These are phyloP conservation scores for Boletus hoseneyae DNA, from an alignment of 1,284 basidiomycete species.

Conservation along the genomic window DNA sequence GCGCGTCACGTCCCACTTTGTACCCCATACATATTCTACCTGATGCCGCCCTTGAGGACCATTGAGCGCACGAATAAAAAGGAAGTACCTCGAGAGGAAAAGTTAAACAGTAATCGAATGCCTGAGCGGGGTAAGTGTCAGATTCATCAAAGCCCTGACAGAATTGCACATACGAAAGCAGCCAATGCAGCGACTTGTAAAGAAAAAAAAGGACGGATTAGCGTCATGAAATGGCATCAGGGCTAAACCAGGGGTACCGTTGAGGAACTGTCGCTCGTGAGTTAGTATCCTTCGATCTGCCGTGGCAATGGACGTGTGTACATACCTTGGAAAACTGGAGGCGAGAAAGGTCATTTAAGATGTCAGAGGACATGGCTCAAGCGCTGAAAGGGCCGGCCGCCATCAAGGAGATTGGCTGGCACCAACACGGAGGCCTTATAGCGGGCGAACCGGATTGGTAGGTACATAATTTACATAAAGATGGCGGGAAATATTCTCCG, in stretches of 20 bases:
- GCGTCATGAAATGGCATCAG: neutral
- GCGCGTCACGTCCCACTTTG: conserved; percentile 22
- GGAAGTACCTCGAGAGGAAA: conserved; percentile 17
- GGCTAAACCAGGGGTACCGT: conserved; percentile 12
- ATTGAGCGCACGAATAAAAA: neutral
- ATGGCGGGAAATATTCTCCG: too few species aligned
- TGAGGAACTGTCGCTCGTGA: conserved; percentile 16
- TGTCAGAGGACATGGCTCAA: neutral
- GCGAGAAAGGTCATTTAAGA: conserved; percentile 9
- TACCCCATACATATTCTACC: conserved; percentile 28
- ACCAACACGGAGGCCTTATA: too few species aligned
- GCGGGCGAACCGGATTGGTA: too few species aligned
- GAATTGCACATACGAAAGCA: conserved; percentile 16
- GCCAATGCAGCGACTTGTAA: conserved; percentile 22
- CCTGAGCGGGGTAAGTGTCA: conserved; percentile 3
- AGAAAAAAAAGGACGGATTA: neutral
- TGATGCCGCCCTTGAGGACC: conserved; percentile 7
- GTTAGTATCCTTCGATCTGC: neutral
- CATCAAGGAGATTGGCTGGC: too few species aligned
- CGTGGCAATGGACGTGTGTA: neutral
- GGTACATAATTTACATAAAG: too few species aligned
- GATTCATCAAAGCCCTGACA: neutral
- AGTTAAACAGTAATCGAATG: conserved; percentile 24
- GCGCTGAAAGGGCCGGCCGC: too few species aligned
- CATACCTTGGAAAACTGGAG: conserved; percentile 25